Evolutionary conservation across 208 protist species (phyloP).

Genomic region (Vickermania ingenoplastis): DNA sequence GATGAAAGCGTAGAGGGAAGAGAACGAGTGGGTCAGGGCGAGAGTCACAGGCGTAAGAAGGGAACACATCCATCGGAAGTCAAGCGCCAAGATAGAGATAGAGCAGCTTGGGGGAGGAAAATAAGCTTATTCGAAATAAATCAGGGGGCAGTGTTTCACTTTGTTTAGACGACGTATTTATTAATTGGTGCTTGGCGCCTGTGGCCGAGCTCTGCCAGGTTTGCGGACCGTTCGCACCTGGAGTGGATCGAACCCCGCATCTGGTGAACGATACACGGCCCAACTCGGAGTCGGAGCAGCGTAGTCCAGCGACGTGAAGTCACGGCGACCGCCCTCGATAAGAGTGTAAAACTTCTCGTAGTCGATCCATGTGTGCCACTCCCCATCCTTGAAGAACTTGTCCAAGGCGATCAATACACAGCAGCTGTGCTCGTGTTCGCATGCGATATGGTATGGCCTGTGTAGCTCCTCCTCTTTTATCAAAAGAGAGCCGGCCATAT

Average conservation of each 20-base stretch:
- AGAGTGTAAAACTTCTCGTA: constrained; percentile 76
- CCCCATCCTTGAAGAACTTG: constrained; percentile 65
- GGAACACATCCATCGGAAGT: no score
- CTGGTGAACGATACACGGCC: constrained; percentile 67
- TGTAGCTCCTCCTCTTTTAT: constrained; percentile 23
- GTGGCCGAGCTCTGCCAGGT: constrained; percentile 50
- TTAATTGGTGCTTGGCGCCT: no score
- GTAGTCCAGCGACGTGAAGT: constrained; percentile 80
- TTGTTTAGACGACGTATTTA: no score
- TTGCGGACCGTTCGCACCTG: constrained; percentile 59
- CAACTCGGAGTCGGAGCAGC: constrained; percentile 60
- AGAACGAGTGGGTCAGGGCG: no score
- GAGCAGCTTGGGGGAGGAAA: no score
- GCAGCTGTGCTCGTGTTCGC: constrained; percentile 90
- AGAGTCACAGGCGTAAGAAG: no score
- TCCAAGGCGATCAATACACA: constrained; percentile 85
- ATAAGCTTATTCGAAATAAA: no score
- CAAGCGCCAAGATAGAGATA: no score
- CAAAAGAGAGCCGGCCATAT: constrained; percentile 9
- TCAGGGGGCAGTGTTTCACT: no score
- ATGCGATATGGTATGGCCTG: constrained; percentile 80
- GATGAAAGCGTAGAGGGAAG: no score
- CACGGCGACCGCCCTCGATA: constrained; percentile 21
- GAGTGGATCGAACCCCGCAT: constrained; percentile 85
- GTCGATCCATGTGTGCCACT: constrained; percentile 90